Evolutionary conservation across 805 yeast species (phyloP).

Genomic region (Saturnispora silvae): DNA sequence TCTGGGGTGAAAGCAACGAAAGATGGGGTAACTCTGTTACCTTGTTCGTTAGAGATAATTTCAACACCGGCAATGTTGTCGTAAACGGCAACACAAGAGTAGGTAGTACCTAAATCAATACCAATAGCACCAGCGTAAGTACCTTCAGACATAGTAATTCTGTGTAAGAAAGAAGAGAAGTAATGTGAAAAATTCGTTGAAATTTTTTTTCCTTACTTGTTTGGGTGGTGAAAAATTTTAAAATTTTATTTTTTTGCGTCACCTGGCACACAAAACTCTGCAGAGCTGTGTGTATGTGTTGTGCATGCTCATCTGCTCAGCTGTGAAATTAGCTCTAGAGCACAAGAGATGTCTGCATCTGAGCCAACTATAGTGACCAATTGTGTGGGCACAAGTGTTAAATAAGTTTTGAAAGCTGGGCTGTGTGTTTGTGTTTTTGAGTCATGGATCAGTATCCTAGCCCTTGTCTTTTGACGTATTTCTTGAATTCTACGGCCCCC

Average conservation of each 20-base stretch:
- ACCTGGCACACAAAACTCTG: not conserved
- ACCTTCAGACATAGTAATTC: constrained; percentile 79
- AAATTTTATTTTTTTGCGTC: constrained; percentile 2
- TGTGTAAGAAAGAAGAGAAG: constrained; percentile 2
- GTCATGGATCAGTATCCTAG: constrained; percentile 31
- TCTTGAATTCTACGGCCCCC: constrained; percentile 30
- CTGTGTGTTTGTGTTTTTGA: constrained; percentile 4
- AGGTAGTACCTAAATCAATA: constrained; percentile 92
- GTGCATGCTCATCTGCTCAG: not conserved
- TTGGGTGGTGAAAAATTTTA: constrained; percentile 4
- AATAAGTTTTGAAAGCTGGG: not conserved
- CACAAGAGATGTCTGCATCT: not conserved
- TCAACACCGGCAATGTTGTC: constrained; percentile 55
- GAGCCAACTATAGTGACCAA: not conserved
- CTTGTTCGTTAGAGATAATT: constrained; percentile 74
- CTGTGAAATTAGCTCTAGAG: not conserved
- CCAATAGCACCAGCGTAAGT: constrained; percentile 99
- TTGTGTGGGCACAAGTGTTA: no score
- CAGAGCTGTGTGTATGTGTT: not conserved
- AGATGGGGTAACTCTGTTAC: constrained; percentile 79
- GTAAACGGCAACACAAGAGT: constrained; percentile 71
- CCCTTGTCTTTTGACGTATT: constrained; percentile 27
- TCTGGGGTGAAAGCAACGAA: constrained; percentile 72
- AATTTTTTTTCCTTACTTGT: constrained; percentile 9
- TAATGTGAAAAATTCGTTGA: constrained; percentile 15